phyloP scores from a whole-genome alignment of 106 monocot genomes.

The Posidonia australis region DNA sequence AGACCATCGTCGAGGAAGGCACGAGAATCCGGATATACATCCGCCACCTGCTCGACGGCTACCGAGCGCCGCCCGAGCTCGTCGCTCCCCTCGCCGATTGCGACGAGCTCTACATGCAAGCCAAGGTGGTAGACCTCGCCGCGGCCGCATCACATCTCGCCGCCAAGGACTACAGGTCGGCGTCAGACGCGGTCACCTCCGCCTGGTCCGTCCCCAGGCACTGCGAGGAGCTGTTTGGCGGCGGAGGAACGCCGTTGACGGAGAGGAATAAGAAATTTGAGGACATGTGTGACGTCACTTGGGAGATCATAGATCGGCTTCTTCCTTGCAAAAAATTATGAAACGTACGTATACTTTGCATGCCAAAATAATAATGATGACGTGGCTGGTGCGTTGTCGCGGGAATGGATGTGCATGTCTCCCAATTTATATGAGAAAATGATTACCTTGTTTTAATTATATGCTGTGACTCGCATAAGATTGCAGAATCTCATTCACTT shows the following conservation, averaged over 20 bases:
- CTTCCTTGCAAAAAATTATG: too few species aligned
- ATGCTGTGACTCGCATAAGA: too few species aligned
- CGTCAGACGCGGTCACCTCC: not conserved
- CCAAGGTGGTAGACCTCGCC: not conserved
- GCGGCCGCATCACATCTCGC: not conserved
- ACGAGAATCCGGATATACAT: not conserved
- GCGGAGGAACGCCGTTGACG: not conserved
- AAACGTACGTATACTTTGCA: too few species aligned
- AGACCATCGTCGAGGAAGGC: not conserved
- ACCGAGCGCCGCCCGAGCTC: not conserved
- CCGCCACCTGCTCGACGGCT: not conserved
- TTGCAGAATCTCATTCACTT: too few species aligned
- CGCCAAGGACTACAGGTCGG: not conserved
- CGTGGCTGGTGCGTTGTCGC: too few species aligned
- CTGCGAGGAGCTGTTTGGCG: not conserved
- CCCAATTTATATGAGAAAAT: too few species aligned
- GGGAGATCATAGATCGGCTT: not conserved
- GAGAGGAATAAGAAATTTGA: not conserved
- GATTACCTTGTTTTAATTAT: too few species aligned
- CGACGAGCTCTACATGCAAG: not conserved
- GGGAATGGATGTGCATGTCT: too few species aligned
- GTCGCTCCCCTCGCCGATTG: not conserved
- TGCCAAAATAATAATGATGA: too few species aligned
- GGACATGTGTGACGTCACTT: constrained; percentile 1
- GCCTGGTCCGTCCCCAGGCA: not conserved